phyloP scores from a whole-genome alignment of 2,329 filamentous ascomycete genomes.

The Nemania bipapillata region DNA sequence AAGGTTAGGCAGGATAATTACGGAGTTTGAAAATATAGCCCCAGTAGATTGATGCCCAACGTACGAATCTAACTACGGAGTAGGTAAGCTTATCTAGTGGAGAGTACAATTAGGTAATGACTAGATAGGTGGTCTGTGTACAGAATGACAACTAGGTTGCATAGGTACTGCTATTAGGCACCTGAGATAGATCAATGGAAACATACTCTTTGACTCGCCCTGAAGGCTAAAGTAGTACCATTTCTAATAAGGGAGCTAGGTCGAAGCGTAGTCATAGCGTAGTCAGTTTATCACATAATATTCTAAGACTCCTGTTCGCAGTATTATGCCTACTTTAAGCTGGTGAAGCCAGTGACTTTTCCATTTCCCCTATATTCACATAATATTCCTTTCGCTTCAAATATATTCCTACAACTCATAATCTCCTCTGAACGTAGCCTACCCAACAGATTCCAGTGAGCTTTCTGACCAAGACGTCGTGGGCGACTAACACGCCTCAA shows the following conservation, averaged over 20 bases:
- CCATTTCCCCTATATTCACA: neutral
- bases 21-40: neutral
- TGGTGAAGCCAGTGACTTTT: neutral
- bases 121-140: neutral
- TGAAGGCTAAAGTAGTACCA: neutral
- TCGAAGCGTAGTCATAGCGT: neutral
- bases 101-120: neutral
- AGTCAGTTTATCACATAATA: neutral
- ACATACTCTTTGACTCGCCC: neutral
- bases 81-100: neutral
- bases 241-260: neutral
- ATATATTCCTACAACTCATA: neutral
- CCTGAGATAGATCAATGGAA: neutral
- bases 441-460: neutral
- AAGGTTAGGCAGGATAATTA: neutral
- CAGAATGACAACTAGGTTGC: neutral
- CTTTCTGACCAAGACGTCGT: neutral
- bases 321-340: neutral
- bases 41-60: neutral
- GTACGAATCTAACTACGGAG: neutral
- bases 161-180: neutral
- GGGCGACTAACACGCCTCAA: slow-evolving; percentile 31
- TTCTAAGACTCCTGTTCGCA: neutral
- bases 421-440: neutral
- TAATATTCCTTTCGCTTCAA: neutral